Conservation (phyloP, 176 grass and related monocot genomes). For the Puccinellia tenuiflora region DNA sequence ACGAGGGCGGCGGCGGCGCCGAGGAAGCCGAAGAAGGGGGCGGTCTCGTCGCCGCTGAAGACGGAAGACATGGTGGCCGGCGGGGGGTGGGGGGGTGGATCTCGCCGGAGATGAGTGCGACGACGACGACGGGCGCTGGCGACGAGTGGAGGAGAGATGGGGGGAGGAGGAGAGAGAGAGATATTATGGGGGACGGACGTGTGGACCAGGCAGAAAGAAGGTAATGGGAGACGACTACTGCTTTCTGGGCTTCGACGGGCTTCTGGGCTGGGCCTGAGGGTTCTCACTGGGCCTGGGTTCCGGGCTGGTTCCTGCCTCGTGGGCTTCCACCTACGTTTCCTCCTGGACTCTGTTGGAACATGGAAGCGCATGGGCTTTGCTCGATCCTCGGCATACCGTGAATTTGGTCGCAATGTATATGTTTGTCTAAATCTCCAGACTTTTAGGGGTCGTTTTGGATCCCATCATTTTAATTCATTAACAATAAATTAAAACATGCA, state of each 20-base stretch:
- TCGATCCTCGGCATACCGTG: too few relatives aligned
- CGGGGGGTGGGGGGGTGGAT: background rate
- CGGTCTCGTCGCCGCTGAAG: constrained; percentile 96
- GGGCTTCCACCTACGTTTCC: too few relatives aligned
- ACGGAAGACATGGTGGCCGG: constrained; percentile 7
- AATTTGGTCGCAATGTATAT: too few relatives aligned
- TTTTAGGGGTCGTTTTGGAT: too few relatives aligned
- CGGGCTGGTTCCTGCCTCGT: background rate
- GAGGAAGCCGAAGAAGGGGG: constrained; percentile 99
- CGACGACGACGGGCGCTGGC: background rate
- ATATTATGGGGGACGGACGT: background rate
- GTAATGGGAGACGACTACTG: background rate
- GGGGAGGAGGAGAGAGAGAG: background rate
- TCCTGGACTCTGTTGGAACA: too few relatives aligned
- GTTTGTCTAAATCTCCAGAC: too few relatives aligned
- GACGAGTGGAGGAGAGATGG: background rate
- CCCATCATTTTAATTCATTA: too few relatives aligned
- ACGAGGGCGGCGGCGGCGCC: constrained; percentile 93
- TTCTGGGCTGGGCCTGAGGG: background rate
- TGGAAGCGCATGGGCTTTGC: too few relatives aligned
- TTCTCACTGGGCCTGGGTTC: background rate
- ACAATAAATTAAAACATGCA: too few relatives aligned
- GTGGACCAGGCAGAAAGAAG: background rate
- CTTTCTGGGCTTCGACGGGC: background rate
- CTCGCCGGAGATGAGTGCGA: constrained; percentile 3